Evolutionary conservation across 371 early-diverging fungal species (phyloP), one percentile per base, ranked within the genome.

Genomic region (Rhizopus stolonifer): DNA sequence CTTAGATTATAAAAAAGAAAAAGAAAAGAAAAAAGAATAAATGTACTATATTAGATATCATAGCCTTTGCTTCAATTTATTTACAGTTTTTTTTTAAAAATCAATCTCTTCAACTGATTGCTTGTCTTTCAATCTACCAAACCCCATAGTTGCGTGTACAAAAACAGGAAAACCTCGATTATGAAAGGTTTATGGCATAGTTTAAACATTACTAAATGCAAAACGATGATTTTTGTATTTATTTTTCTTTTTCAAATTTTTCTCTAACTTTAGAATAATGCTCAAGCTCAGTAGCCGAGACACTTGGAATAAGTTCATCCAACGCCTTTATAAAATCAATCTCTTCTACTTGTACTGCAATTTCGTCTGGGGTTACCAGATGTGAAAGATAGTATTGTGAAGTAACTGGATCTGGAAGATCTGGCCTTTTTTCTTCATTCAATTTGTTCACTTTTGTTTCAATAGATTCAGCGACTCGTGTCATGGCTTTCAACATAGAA

Each of bases 401-500:
- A 9, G 91, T 87, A 46, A 93, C 76, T 0, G 88, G 86, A 17
- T 63, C 38, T 22, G 67, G 66, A 22, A 69, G 56, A 29, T 56
- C 60, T 6, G 55, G 32, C 15, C 50, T 45, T 13, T 67, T 54
- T 54, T 80, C 71, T 22, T 63, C 25, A 34, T 77, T 77, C 21
- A 72, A 42, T 2, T 47, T 31, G 21, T 66, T 32, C 19, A 91
- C 82, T 44, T 81, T 81, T 6, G 40, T 61, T 53, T 96, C 94
- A n/a, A 96, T 86, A 0, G 76, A 57, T 34, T 85, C 77, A 13
- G 95, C 94, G 0, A 88, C 92, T 39, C 96, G 86, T 6, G 91
- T 75, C 85, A 96, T 93, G 13, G 97, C 96, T 58, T 96, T 95
- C 8, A 98, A 78, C 84, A 95, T 91, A 2, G 99, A 94, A 64